Conservation (phyloP, 306 rosid genomes). For the Vachellia collinsii region DNA sequence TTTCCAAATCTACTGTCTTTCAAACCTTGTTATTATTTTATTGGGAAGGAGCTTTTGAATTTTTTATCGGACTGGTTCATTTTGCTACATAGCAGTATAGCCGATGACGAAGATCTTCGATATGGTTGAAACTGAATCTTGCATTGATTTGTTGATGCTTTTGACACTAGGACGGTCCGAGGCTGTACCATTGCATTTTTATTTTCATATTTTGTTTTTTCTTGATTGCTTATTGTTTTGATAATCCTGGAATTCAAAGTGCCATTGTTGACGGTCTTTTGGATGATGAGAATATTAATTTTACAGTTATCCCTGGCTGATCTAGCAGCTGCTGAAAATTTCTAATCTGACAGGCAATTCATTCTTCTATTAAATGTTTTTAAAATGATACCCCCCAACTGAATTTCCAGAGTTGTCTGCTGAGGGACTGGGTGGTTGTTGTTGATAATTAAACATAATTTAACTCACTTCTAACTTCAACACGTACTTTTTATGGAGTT, state of each 20-base stretch:
- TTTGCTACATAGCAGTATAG: constrained; percentile 13
- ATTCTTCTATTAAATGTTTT: too few relatives aligned
- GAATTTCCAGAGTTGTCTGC: not conserved
- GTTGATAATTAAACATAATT: too few relatives aligned
- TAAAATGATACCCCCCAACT: not conserved
- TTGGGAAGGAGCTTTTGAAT: too few relatives aligned
- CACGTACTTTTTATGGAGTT: too few relatives aligned
- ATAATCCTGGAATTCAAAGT: not conserved
- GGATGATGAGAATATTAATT: constrained; percentile 63
- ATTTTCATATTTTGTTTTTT: too few relatives aligned
- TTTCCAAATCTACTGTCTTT: constrained; percentile 7
- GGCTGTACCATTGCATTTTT: constrained; percentile 43
- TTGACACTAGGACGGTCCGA: constrained; percentile 95
- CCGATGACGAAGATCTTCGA: constrained; percentile 55
- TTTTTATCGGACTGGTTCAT: too few relatives aligned
- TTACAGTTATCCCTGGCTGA: constrained; percentile 97
- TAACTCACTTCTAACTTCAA: too few relatives aligned
- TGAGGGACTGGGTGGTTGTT: not conserved
- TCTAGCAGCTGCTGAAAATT: constrained; percentile 56
- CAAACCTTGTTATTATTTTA: too few relatives aligned
- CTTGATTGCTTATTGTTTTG: not conserved
- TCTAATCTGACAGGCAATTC: constrained; percentile 64
- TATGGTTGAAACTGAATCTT: constrained; percentile 46
- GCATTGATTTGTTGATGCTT: constrained; percentile 53
- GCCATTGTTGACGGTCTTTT: constrained; percentile 18